These are phyloP conservation scores for Spirogloea muscicola DNA, from an alignment of 139 green algal genomes.

Conservation along the genomic window DNA sequence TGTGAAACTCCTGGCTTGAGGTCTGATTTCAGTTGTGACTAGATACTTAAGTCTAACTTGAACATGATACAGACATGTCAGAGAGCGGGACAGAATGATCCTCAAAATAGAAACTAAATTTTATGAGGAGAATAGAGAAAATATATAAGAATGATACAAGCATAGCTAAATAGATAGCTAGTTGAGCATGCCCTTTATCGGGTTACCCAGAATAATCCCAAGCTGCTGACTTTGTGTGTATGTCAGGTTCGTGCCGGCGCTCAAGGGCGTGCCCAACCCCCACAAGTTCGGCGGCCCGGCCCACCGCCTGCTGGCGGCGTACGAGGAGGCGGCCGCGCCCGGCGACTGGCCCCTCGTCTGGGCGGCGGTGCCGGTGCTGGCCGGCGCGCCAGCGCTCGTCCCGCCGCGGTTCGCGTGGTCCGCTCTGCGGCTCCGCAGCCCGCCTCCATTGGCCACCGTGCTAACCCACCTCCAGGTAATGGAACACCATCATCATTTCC, in stretches of 20 bases:
- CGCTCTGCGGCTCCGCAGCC: conserved; percentile 52
- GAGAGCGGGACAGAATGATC: no score
- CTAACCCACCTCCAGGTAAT: conserved; percentile 53
- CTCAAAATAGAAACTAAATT: no score
- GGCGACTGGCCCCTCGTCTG: conserved; percentile 65
- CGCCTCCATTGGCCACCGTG: conserved; percentile 47
- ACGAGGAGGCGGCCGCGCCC: conserved; percentile 20
- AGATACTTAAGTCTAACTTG: neutral
- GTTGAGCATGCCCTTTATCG: no score
- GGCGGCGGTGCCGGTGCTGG: conserved; percentile 52
- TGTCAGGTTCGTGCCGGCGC: conserved; percentile 16
- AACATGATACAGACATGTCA: no score
- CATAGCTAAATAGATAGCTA: neutral
- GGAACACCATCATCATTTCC: no score
- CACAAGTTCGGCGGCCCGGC: neutral
- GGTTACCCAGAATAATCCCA: neutral
- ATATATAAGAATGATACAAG: neutral
- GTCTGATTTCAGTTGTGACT: neutral
- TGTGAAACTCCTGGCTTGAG: no score
- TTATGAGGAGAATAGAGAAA: no score
- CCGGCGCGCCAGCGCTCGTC: neutral
- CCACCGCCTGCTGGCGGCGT: conserved; percentile 15
- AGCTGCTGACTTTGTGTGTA: neutral
- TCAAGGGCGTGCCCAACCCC: neutral
- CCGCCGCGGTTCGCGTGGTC: conserved; percentile 40